A percentile compares a stretch with the other conserved stretches of the same genome.
phyloP scores from a whole-genome alignment of 2,329 filamentous ascomycete species.

The Colletotrichum trifolii region DNA sequence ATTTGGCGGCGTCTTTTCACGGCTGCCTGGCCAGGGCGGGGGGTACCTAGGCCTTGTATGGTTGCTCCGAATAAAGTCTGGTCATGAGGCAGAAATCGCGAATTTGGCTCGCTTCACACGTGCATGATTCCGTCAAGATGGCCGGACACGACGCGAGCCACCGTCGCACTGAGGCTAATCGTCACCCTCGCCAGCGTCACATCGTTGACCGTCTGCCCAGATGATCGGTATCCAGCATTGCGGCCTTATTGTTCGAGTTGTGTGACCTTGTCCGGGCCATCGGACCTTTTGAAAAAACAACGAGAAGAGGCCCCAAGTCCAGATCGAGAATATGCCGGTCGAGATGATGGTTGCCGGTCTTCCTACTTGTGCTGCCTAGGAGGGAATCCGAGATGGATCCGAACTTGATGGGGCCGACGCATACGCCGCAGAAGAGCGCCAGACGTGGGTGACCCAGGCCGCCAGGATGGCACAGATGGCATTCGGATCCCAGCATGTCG shows the following conservation, averaged over 20 bases:
- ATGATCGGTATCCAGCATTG: conserved; percentile 9
- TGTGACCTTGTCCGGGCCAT: no score
- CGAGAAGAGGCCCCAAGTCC: no score
- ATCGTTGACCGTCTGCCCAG: conserved; percentile 4
- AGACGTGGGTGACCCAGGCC: background rate
- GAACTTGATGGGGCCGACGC: no score
- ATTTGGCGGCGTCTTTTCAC: background rate
- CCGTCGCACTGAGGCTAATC: conserved; percentile 19
- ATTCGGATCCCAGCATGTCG: conserved; percentile 15
- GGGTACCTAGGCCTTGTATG: background rate
- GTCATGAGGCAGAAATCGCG: background rate
- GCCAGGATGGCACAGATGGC: conserved; percentile 27
- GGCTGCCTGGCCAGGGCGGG: conserved; percentile 7
- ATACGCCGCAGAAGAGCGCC: no score
- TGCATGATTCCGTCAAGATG: conserved; percentile 4
- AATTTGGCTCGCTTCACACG: background rate
- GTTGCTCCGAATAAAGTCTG: background rate
- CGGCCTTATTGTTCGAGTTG: background rate
- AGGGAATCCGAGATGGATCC: background rate
- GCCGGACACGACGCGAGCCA: conserved; percentile 2
- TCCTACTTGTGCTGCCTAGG: background rate
- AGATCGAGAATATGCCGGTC: no score
- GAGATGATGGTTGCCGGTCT: no score
- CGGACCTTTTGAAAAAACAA: no score
- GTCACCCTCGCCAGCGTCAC: conserved; percentile 9